Evolutionary conservation across 805 yeast species (phyloP).

Genomic region (Maudiozyma barnettii): DNA sequence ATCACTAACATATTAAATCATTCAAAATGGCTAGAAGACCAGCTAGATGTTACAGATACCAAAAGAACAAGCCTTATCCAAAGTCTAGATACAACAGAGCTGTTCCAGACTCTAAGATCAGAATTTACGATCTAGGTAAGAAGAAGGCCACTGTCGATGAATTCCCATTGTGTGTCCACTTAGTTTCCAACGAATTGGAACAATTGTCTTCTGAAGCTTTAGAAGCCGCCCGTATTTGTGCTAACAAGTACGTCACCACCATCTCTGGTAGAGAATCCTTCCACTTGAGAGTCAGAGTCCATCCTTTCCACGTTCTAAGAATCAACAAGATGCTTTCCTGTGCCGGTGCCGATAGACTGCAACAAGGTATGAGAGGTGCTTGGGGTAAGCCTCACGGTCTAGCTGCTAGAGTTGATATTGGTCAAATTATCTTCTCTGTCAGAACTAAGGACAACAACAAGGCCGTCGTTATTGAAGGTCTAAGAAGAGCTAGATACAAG

Average conservation of each 20-base stretch:
- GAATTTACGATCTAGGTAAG: conserved; percentile 98
- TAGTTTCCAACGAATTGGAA: conserved; percentile 98
- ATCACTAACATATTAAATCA: conserved; percentile 4
- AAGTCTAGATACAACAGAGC: conserved; percentile 99
- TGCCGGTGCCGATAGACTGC: conserved; percentile 99
- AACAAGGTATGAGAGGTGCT: conserved; percentile 99
- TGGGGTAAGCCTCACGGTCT: conserved; percentile 99
- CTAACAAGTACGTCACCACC: conserved; percentile 98
- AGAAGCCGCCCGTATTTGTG: conserved; percentile 99
- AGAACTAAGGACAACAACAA: conserved; percentile 98
- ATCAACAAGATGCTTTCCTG: conserved; percentile 99
- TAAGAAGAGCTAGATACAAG: conserved; percentile 99
- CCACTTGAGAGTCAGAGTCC: conserved; percentile 99
- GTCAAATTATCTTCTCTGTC: conserved; percentile 95
- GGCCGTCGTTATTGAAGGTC: conserved; percentile 95
- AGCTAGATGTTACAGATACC: conserved; percentile 99
- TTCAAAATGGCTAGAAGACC: conserved; percentile 99
- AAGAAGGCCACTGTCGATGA: conserved; percentile 99
- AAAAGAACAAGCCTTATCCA: conserved; percentile 99
- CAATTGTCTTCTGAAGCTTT: conserved; percentile 99
- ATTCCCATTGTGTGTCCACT: conserved; percentile 98
- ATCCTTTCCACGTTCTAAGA: conserved; percentile 99
- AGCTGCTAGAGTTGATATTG: conserved; percentile 98
- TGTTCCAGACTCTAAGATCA: conserved; percentile 99
- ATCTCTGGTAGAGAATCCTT: conserved; percentile 97